Evolutionary conservation across 305 asterid genomes (phyloP).

Genomic region (Lippia alba): DNA sequence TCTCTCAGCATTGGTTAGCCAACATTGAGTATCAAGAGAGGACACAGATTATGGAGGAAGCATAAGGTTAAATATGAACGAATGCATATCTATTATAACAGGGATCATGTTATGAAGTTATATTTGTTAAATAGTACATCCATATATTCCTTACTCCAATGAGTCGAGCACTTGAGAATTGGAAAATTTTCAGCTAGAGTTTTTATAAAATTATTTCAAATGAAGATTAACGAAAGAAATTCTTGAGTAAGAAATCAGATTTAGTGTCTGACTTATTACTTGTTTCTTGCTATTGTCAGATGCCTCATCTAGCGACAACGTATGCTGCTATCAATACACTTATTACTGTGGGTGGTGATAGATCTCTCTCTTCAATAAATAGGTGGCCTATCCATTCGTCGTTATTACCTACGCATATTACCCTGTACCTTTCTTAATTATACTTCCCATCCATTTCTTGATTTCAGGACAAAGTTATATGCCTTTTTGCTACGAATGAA

Average conservation of each 20-base stretch:
- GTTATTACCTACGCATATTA: constrained; percentile 15
- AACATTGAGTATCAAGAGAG: not conserved
- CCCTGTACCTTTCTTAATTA: constrained; percentile 19
- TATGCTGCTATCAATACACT: constrained; percentile 92
- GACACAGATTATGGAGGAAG: constrained; percentile 7
- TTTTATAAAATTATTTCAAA: not conserved
- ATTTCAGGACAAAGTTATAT: constrained; percentile 61
- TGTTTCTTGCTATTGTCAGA: constrained; percentile 48
- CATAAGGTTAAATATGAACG: not conserved
- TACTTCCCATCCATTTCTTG: constrained; percentile 25
- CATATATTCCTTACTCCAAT: not conserved
- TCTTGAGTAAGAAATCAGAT: constrained; percentile 7
- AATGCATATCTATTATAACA: not conserved
- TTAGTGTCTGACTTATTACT: constrained; percentile 23
- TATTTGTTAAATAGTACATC: not conserved
- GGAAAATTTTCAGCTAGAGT: not conserved
- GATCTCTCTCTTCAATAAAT: constrained; percentile 77
- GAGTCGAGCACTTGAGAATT: not conserved
- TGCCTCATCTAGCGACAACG: constrained; percentile 99
- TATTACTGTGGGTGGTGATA: constrained; percentile 72
- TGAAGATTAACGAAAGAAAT: constrained; percentile 5
- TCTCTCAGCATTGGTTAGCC: constrained; percentile 2
- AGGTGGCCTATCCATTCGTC: constrained; percentile 51
- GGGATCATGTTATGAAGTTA: not conserved
- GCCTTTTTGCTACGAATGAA: constrained; percentile 79